Base-by-base conservation (phyloP, 2,329 filamentous ascomycete genomes). In the Aspergillus piperis region DNA sequence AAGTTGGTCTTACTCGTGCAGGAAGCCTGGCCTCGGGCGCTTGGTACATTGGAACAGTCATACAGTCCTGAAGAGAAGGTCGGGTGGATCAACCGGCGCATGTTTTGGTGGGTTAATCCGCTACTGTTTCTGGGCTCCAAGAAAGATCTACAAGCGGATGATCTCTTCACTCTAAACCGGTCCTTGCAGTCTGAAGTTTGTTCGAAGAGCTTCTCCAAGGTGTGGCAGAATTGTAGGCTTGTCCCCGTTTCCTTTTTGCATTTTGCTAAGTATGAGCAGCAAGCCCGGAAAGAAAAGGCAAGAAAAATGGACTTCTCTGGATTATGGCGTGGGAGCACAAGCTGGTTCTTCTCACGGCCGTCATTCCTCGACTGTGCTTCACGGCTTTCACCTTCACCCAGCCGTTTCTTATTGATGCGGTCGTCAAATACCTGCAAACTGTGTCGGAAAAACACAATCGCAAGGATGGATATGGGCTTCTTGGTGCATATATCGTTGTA, bases 341-440 rank as follows among this genome's bases (percentile, higher is more conserved):
- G n/a, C 10, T 25, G 51, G 21, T 32, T 27, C 30, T 58, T 6
- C n/a, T 67, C 8, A 32, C 59, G 8, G 59, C 62, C 1, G 60
- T 55, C 4, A 11, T 67, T 39, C 67, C 67, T 19, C 54, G 67
- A 8, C 19, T 68, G 6, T 25, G 58, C n/a, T 58, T 64, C 13
- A 62, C 59, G 11, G 67, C 52, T 3, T 62, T 62, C 17, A 65
- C 55, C 17, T 68, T 67, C 47, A 51, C 65, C 7, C 67, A 69
- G 42, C 67, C 67, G 30, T 69, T 68, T 23, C 57, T 69, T 11
- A 56, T 68, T 11, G 47, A 50, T 4, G 47, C 47, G 7, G 47
- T 50, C 7, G 30, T 50, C 4, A 27, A 30, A 10, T 50, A 50
- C 17, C 25, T 50, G 3, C 23, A 50, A 8, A 50, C 25, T 5